Percentiles rank a stretch among this genome's conserved stretches.
phyloP scores from a whole-genome alignment of 257 asterid genomes.

The Solanum arcanum region DNA sequence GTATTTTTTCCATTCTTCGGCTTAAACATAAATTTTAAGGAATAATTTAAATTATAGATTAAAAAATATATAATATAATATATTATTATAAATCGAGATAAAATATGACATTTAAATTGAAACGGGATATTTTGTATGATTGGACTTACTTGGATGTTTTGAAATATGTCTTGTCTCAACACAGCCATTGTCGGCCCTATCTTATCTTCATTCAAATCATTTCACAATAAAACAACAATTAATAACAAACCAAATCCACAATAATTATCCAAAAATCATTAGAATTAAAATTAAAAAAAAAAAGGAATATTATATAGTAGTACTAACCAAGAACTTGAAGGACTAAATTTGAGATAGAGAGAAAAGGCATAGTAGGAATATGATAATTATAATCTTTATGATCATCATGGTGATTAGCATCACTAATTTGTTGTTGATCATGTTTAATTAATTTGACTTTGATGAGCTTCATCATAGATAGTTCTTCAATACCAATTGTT shows the following conservation, averaged over 20 bases:
- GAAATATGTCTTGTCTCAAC: constrained; percentile 73
- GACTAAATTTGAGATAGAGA: constrained; percentile 54
- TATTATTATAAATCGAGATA: no score
- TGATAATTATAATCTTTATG: not conserved
- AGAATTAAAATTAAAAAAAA: no score
- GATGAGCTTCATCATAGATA: constrained; percentile 21
- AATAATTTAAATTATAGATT: no score
- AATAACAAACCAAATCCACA: not conserved
- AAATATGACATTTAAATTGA: no score
- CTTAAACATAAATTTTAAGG: fast-evolving
- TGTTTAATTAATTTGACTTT: constrained; percentile 16
- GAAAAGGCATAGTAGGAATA: constrained; percentile 63
- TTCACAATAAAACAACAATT: not conserved
- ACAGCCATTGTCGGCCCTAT: constrained; percentile 95
- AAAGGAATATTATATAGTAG: not conserved
- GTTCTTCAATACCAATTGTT: constrained; percentile 59
- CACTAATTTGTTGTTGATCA: not conserved
- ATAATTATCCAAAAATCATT: not conserved
- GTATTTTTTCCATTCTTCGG: not conserved
- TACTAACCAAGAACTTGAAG: constrained; percentile 75
- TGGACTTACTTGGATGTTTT: constrained; percentile 54
- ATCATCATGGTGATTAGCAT: not conserved
- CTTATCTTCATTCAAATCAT: constrained; percentile 71
- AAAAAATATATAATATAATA: no score
- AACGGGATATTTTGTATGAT: not conserved